Evolutionary conservation across 306 rosid species (phyloP), one percentile per base, ranked within the genome.

Genomic region (Lablab purpureus): DNA sequence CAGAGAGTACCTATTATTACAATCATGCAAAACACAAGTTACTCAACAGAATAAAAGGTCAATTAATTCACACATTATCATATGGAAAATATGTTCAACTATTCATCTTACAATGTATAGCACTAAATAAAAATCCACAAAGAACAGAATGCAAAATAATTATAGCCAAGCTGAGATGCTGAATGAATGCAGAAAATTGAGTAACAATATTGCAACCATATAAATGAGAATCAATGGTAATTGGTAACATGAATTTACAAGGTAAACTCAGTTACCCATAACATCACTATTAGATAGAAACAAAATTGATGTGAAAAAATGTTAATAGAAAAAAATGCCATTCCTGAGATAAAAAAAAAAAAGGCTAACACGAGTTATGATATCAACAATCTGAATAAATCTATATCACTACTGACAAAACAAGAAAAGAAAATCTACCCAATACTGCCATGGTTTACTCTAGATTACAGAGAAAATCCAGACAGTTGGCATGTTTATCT

Each of bases 61-160:
- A 43, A 54, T 10, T 49, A 63, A 14, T 21, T 76, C 40, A 36
- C 40, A 56, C 30, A 40, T 47, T 6, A 36, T 19, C 80, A 64
- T 60, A 79, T 41, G 67, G n/a, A 10, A 84, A 66, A 62, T 64
- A 41, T 12, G 71, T 37, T 71, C 43, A 32, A 64, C 64, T 71
- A 10, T 45, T 83, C 49, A 66, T 55, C 67, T 55, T 37, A 41
- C 36, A 83, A 15, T 54, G 46, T 11, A 77, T 43, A 54, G 56
- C 47, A 10, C 50, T 49, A 13, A 49, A 54, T 30, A 73, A 63
- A 78, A 83, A 28, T 22, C 23, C 27, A 46, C 6, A 71, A 51
- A 68, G 73, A 63, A 41, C 66, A 46, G 30, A 70, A 69, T 51
- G 78, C 67, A 83, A 50, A 80, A 52, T 54, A 72, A 4, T n/a